A percentile compares a stretch with the other conserved stretches of the same genome.
Conservation (phyloP, 768 basidiomycete species). For the Cystoderma amianthinum region DNA sequence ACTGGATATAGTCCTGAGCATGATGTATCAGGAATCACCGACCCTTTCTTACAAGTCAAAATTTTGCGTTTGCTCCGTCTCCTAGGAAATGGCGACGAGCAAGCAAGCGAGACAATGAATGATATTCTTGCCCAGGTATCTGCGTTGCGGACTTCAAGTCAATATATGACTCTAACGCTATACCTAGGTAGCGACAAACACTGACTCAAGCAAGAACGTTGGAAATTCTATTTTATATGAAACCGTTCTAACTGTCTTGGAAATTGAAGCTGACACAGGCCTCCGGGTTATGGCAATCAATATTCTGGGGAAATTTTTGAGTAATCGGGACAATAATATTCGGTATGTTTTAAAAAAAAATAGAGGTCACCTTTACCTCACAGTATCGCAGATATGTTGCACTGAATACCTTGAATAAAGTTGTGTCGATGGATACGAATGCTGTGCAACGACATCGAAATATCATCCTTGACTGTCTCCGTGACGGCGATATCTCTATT, state of each 20-base stretch:
- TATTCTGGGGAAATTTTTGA: constrained; percentile 95
- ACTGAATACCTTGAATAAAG: constrained; percentile 96
- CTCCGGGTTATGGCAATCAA: constrained; percentile 99
- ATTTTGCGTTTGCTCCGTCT: constrained; percentile 82
- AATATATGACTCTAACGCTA: background rate
- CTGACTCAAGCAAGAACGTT: constrained; percentile 95
- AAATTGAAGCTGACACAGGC: constrained; percentile 95
- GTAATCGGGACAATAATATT: constrained; percentile 98
- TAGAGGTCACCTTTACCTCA: too few species aligned
- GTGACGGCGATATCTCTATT: constrained; percentile 99
- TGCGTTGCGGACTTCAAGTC: too few species aligned
- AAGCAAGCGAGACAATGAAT: constrained; percentile 95
- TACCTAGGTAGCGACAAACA: constrained; percentile 92
- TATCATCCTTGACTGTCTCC: constrained; percentile 96
- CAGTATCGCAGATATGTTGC: constrained; percentile 82
- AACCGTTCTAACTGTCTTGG: constrained; percentile 91
- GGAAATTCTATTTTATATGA: constrained; percentile 98
- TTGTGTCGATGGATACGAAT: constrained; percentile 95
- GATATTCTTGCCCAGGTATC: constrained; percentile 93
- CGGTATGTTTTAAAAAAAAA: too few species aligned
- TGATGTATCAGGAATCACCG: constrained; percentile 98
- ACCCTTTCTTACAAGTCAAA: constrained; percentile 93
- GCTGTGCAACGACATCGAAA: constrained; percentile 97
- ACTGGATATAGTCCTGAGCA: constrained; percentile 98
- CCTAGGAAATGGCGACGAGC: constrained; percentile 79